Conservation (phyloP, 495 filamentous ascomycete genomes). For the Penicillium odoratum region DNA sequence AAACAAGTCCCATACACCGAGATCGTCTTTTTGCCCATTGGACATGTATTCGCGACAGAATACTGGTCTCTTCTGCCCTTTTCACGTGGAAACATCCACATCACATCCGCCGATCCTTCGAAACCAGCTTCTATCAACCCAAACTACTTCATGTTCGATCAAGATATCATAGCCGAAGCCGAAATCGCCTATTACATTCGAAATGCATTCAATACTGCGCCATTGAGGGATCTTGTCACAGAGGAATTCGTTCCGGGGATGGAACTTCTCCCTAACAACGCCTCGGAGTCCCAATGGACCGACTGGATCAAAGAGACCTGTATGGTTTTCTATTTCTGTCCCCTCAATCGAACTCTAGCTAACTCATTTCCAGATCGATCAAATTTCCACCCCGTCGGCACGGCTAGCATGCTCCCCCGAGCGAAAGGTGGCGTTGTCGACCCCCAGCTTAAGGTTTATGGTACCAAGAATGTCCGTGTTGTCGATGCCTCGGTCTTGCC, state of each 20-base stretch:
- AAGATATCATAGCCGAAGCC: slow-evolving; percentile 21
- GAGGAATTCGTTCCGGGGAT: slow-evolving; percentile 22
- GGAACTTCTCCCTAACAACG: slow-evolving; percentile 17
- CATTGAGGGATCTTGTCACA: slow-evolving; percentile 19
- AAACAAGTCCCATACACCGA: slow-evolving; percentile 40
- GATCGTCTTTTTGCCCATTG: slow-evolving; percentile 28
- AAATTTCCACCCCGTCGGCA: slow-evolving; percentile 46
- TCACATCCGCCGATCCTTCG: slow-evolving; percentile 21
- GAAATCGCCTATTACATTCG: slow-evolving; percentile 28
- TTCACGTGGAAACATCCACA: slow-evolving; percentile 49
- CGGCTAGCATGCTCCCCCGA: slow-evolving; percentile 56
- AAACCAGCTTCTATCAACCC: slow-evolving; percentile 24
- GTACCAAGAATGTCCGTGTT: slow-evolving; percentile 46
- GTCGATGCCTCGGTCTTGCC: slow-evolving; percentile 60
- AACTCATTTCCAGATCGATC: slow-evolving; percentile 29
- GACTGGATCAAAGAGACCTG: slow-evolving; percentile 24
- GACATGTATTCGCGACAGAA: slow-evolving; percentile 24
- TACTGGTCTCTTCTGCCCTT: slow-evolving; percentile 44
- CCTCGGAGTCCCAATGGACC: slow-evolving; percentile 17
- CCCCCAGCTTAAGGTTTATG: slow-evolving; percentile 47
- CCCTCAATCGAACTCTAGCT: not conserved
- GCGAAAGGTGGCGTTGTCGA: slow-evolving; percentile 53
- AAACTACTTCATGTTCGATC: slow-evolving; percentile 26
- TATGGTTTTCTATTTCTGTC: not conserved
- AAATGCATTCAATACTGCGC: slow-evolving; percentile 16